Conservation (phyloP, 306 rosid species). For the Biancaea sappan region DNA sequence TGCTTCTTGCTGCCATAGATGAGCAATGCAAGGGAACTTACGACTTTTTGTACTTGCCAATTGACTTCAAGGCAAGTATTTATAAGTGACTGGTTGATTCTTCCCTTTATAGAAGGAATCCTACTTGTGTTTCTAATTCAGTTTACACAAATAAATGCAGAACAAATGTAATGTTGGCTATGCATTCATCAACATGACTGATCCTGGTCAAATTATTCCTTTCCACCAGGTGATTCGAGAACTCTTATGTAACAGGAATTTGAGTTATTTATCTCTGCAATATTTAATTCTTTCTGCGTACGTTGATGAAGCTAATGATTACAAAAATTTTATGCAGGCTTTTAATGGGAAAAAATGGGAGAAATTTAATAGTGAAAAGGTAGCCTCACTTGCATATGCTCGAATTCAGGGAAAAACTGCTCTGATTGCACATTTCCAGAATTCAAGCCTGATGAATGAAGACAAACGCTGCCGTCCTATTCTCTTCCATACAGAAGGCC, state of each 20-base stretch:
- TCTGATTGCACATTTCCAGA: slow-evolving; percentile 82
- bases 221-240: slow-evolving; percentile 64
- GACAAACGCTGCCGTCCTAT: slow-evolving; percentile 90
- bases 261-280: slow-evolving; percentile 22
- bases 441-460: slow-evolving; percentile 83
- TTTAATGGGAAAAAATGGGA: slow-evolving; percentile 91
- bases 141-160: slow-evolving; percentile 47
- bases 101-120: slow-evolving; percentile 15
- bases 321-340: slow-evolving; percentile 52
- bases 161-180: slow-evolving; percentile 95
- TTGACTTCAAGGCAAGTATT: slow-evolving; percentile 78
- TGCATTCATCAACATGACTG: slow-evolving; percentile 88
- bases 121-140: slow-evolving; percentile 34
- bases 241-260: slow-evolving; percentile 12
- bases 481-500: slow-evolving; percentile 84
- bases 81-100: slow-evolving; percentile 31
- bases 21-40: slow-evolving; percentile 85
- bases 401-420: slow-evolving; percentile 87
- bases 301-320: slow-evolving; percentile 32
- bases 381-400: slow-evolving; percentile 85
- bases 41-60: slow-evolving; percentile 88
- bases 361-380: slow-evolving; percentile 93
- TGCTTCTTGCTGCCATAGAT: slow-evolving; percentile 87
- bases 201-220: slow-evolving; percentile 76
- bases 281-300: slow-evolving; percentile 16